Evolutionary conservation across 176 grass and related monocot genomes (phyloP), one percentile per base, ranked within the genome.

Genomic region (Oryza coarctata): DNA sequence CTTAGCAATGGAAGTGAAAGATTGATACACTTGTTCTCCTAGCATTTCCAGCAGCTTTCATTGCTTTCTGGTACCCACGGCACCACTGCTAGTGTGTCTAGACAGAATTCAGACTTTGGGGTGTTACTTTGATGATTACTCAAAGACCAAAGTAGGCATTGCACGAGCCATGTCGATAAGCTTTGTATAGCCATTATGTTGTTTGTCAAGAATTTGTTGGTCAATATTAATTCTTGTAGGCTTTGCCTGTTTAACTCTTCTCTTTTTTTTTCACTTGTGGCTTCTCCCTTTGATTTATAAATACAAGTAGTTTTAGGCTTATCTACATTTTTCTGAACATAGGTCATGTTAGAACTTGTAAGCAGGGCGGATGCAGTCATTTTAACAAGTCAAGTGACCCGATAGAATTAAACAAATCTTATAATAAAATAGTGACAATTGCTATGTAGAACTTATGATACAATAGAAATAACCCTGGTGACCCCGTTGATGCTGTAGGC

Each of bases 1-100:
- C 83, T 78, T 71, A 35, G 15, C 83, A 63, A 14, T 44, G 41
- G 47, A 78, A 87, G 55, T 39, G 73, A 72, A 64, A 77, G 40
- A 43, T n/a, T 82, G 15, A 31, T 43, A 64, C 30, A 26, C 7
- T 65, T 87, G 61, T 45, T 69, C 35, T 33, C 32, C 35, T 71
- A 78, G n/a, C 67, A 10, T 85, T 71, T 71, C 26, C 67, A 10
- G 13, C 66, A 58, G 55, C 73, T 77, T 77, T 71, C 65, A 49
- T 52, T 29, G 39, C 7, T 77, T 71, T 58, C 58, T 40, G 75
- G 72, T 36, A 65, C 41, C 79, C 55, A 77, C 72, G 30, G 72
- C 73, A 61, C 45, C 45, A 49, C 45, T 60, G 72, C 66, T 65
- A 55, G 20, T 55, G 43, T 55, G 33, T 20, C 41, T 55, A 60